Percentiles rank a stretch among this genome's conserved stretches.
These are phyloP conservation scores for Aspergillus piperis DNA, from an alignment of 2,329 filamentous ascomycete species.

Conservation along the genomic window DNA sequence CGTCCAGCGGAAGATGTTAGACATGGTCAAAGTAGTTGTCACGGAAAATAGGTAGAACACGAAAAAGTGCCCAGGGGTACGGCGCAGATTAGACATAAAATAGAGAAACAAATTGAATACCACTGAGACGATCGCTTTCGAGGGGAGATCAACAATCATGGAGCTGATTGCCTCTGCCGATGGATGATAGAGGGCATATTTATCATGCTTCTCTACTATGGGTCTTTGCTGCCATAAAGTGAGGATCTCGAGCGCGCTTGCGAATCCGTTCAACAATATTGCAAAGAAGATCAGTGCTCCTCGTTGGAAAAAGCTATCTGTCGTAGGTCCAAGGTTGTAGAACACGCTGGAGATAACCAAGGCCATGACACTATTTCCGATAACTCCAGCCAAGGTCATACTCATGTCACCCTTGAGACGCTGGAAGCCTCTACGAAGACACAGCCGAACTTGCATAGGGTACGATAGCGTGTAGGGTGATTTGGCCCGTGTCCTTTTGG, in stretches of 20 bases:
- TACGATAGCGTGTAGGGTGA: constrained; percentile 84
- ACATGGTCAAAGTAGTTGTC: constrained; percentile 73
- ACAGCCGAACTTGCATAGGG: constrained; percentile 71
- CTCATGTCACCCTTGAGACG: constrained; percentile 73
- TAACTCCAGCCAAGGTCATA: constrained; percentile 64
- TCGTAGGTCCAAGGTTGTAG: constrained; percentile 67
- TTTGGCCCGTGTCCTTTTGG: constrained; percentile 54
- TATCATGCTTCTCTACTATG: constrained; percentile 85
- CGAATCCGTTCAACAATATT: constrained; percentile 79
- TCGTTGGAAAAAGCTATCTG: constrained; percentile 72
- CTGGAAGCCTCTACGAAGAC: constrained; percentile 75
- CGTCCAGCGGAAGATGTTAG: constrained; percentile 80
- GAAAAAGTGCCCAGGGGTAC: constrained; percentile 77
- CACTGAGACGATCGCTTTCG: constrained; percentile 71
- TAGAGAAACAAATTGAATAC: constrained; percentile 79
- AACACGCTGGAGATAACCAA: constrained; percentile 78
- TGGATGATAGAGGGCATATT: constrained; percentile 86
- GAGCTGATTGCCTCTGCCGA: constrained; percentile 84
- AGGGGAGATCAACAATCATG: constrained; percentile 82
- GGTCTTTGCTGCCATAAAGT: constrained; percentile 85
- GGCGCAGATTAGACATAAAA: constrained; percentile 80
- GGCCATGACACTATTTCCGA: constrained; percentile 70
- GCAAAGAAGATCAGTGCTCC: constrained; percentile 82
- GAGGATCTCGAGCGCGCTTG: constrained; percentile 75
- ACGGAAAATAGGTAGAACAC: constrained; percentile 80